phyloP scores from a whole-genome alignment of 2,329 filamentous ascomycete species.

The Penicillium decumbens region DNA sequence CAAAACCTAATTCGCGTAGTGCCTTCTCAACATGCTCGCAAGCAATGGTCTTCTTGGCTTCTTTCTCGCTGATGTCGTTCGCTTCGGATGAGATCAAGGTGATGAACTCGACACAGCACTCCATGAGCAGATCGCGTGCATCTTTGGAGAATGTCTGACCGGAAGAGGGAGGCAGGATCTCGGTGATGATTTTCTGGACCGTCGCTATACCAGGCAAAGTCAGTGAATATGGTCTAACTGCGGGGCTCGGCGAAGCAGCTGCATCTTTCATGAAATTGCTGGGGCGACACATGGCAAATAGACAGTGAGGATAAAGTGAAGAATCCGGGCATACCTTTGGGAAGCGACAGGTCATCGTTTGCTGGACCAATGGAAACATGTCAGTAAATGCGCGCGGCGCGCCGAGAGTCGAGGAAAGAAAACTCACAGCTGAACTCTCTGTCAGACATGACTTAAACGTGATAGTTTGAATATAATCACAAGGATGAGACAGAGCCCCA shows the following conservation, averaged over 20 bases:
- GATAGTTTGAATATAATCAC: not conserved
- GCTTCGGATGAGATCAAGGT: constrained; percentile 97
- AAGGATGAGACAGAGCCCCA: not conserved
- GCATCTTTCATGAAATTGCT: not conserved
- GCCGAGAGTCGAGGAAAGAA: not conserved
- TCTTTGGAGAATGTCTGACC: constrained; percentile 91
- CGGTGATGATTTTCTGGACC: constrained; percentile 80
- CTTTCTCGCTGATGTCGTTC: constrained; percentile 97
- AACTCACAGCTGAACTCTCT: constrained; percentile 50
- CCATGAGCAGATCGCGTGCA: constrained; percentile 88
- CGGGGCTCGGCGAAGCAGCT: not conserved
- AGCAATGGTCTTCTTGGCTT: constrained; percentile 98
- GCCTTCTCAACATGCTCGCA: constrained; percentile 97
- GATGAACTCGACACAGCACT: constrained; percentile 99
- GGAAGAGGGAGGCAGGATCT: constrained; percentile 74
- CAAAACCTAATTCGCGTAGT: constrained; percentile 84
- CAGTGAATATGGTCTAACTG: constrained; percentile 5
- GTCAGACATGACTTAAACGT: constrained; percentile 47
- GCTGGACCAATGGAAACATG: constrained; percentile 32
- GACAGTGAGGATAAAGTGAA: not conserved
- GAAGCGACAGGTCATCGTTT: constrained; percentile 57
- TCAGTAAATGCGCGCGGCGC: constrained; percentile 20
- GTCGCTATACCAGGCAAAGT: constrained; percentile 49
- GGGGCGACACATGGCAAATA: not conserved
- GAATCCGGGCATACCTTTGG: constrained; percentile 46